Evolutionary conservation across 2,329 filamentous ascomycete species (phyloP).

Genomic region (Verruconis gallopava): DNA sequence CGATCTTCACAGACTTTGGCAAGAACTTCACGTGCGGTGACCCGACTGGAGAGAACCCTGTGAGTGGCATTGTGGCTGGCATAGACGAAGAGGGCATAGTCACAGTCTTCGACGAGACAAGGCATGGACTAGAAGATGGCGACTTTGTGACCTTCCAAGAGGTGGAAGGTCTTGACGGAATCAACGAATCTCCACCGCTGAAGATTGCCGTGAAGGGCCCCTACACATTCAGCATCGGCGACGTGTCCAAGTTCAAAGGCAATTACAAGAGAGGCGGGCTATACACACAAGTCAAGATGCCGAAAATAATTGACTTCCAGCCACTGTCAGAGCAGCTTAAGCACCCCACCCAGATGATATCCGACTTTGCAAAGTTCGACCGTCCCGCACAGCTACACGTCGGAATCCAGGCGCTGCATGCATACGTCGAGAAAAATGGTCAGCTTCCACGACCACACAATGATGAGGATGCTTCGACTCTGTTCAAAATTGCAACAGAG

Average conservation of each 20-base stretch:
- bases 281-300: constrained; percentile 97
- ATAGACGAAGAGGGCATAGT: constrained; percentile 86
- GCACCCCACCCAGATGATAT: constrained; percentile 79
- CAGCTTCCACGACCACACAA: constrained; percentile 73
- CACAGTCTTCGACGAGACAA: constrained; percentile 84
- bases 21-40: constrained; percentile 86
- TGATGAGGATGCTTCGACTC: constrained; percentile 65
- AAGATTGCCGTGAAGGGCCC: constrained; percentile 89
- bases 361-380: constrained; percentile 97
- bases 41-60: constrained; percentile 75
- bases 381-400: constrained; percentile 83
- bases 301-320: constrained; percentile 84
- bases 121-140: constrained; percentile 90
- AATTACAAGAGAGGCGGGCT: constrained; percentile 80
- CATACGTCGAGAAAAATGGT: constrained; percentile 63
- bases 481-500: constrained; percentile 61
- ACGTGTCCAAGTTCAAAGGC: constrained; percentile 67
- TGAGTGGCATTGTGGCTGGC: constrained; percentile 77
- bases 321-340: constrained; percentile 63
- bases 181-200: constrained; percentile 73
- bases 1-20: constrained; percentile 95
- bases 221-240: constrained; percentile 94
- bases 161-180: constrained; percentile 75
- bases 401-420: constrained; percentile 83
- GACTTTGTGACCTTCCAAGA: constrained; percentile 95